Base-by-base conservation (phyloP, 2,329 filamentous ascomycete genomes). In the Pseudogymnoascus sp. region DNA sequence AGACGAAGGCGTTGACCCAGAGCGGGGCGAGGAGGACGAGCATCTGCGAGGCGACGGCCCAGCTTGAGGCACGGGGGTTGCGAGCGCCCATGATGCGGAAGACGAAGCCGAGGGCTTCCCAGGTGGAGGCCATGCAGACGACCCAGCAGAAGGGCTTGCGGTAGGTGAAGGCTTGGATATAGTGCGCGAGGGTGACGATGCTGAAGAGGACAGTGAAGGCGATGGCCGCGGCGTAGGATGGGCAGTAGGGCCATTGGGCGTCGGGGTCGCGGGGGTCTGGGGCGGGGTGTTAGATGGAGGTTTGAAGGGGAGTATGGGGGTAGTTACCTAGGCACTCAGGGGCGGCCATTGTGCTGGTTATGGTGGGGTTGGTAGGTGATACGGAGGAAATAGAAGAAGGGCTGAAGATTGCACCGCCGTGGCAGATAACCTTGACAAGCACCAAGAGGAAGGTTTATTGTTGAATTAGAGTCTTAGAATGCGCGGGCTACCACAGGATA, bases 101-200 rank as follows among this genome's bases (percentile, higher is more conserved):
- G 17, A n/a, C 9, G 23, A 67, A 79, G 8, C 74, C 72, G 0
- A 69, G 65, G 11, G 71, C 65, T 64, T 79, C 76, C 76, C 75
- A 79, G 1, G 68, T 57, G 10, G 68, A 69, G 13, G 73, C 78
- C 71, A 80, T 76, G 62, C 78, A 74, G 7, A 81, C 73, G 4
- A 80, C 77, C 75, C 75, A 77, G 62, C 70, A 75, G 66, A 77
- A 79, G 9, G 65, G 65, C 64, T 77, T 75, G 23, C 68, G 68
- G 65, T 74, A 72, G 21, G 70, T 64, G 60, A 71, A 62, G 0
- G 74, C 75, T 65, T 76, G 74, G 10, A 70, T 67, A 2, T 73
- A 68, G 62, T 77, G 75, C 7, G 64, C 40, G 21, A 64, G 31
- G 1, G 69, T 69, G 7, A 67, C 68, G 19, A 71, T 38, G 11